Conservation (phyloP, 2,329 filamentous ascomycete species). For the Pleoardoris graminearum region DNA sequence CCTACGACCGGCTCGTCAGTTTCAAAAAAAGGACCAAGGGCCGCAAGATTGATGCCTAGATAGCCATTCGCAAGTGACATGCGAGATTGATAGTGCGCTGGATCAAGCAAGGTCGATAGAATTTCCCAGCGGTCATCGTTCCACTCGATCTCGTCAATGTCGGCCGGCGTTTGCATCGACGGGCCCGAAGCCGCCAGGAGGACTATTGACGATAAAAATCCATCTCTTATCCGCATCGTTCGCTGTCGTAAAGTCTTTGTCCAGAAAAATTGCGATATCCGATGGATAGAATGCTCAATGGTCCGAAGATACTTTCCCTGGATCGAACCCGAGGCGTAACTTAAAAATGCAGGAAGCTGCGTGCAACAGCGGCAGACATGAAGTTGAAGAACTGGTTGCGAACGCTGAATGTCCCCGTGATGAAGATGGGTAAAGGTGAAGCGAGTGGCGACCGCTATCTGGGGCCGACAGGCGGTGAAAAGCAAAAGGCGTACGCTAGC, state of each 20-base stretch:
- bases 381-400: no score
- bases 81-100: constrained; percentile 64
- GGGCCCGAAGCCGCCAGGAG: neutral
- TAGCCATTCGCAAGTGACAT: constrained; percentile 62
- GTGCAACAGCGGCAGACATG: no score
- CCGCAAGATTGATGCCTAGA: constrained; percentile 64
- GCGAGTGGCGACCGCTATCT: no score
- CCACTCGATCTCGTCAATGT: constrained; percentile 57
- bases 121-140: constrained; percentile 62
- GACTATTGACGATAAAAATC: neutral
- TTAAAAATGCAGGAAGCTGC: no score
- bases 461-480: no score
- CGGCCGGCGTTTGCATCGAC: neutral
- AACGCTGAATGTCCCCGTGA: no score
- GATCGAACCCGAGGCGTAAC: no score
- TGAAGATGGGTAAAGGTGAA: no score
- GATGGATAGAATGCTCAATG: no score
- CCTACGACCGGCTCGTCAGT: constrained; percentile 57
- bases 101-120: constrained; percentile 57
- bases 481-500: no score
- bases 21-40: constrained; percentile 66
- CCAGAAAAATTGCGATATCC: no score
- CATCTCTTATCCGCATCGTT: neutral
- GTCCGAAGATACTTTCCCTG: no score
- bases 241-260: neutral